Conservation (phyloP, 352 stramenopile species). For the Globisporangium mamillatum region DNA sequence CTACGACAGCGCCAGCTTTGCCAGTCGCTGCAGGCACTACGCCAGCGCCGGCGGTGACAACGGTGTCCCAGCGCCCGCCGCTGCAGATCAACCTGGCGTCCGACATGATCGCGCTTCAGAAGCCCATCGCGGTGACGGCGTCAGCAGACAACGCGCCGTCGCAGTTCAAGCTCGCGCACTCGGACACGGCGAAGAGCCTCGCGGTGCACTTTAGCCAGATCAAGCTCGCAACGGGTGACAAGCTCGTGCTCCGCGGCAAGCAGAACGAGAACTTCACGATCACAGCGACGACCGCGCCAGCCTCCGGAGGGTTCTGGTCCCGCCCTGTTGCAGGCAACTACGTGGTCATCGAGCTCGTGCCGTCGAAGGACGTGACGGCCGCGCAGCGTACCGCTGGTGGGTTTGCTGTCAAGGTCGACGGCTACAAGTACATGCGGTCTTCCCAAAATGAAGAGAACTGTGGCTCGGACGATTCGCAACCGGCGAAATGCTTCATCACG, state of each 20-base stretch:
- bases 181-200: constrained; percentile 16
- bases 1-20: neutral
- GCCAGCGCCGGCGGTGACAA: neutral
- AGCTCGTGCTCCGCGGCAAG: constrained; percentile 19
- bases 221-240: constrained; percentile 13
- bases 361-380: neutral
- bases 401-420: constrained; percentile 16
- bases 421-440: constrained; percentile 15
- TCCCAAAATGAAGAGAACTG: constrained; percentile 18
- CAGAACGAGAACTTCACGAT: constrained; percentile 21
- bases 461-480: constrained; percentile 21
- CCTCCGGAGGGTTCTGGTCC: constrained; percentile 18
- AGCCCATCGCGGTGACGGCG: constrained; percentile 12
- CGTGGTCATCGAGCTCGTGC: constrained; percentile 18
- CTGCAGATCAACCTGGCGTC: constrained; percentile 16
- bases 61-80: constrained; percentile 1
- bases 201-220: constrained; percentile 20
- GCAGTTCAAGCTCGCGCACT: constrained; percentile 11
- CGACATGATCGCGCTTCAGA: constrained; percentile 14
- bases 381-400: constrained; percentile 3
- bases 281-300: neutral
- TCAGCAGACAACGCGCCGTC: constrained; percentile 3
- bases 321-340: constrained; percentile 14
- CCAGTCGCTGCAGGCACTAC: neutral
- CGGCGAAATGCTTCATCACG: constrained; percentile 26